A percentile compares a stretch with the other conserved stretches of the same genome.
Evolutionary conservation across 768 basidiomycete genomes (phyloP).

Genomic region (Gyrodon lividus): DNA sequence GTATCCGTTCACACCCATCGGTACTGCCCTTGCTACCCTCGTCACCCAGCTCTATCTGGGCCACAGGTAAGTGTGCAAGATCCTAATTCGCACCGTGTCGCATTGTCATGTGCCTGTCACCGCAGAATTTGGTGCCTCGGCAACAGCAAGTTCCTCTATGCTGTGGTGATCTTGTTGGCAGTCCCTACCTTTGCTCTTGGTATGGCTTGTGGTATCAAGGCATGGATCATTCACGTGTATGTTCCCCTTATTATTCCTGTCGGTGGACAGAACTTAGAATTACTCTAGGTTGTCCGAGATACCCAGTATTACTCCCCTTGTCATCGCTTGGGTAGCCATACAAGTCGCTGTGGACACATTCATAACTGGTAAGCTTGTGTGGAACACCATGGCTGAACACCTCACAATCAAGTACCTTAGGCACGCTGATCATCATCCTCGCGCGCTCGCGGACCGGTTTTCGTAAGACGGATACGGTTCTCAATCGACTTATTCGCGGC

Average conservation of each 20-base stretch:
- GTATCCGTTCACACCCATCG: conserved; percentile 49
- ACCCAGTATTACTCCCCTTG: conserved; percentile 39
- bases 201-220: conserved; percentile 41
- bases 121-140: conserved; percentile 18
- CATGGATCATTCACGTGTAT: conserved; percentile 42
- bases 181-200: conserved; percentile 43
- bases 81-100: neutral
- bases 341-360: conserved; percentile 44
- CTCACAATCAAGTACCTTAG: conserved; percentile 5
- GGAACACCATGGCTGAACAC: neutral
- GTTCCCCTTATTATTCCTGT: conserved; percentile 10
- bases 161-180: conserved; percentile 38
- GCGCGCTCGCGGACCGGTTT: conserved; percentile 49
- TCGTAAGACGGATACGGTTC: conserved; percentile 48
- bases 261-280: neutral
- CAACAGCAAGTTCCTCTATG: conserved; percentile 24
- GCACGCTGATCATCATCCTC: conserved; percentile 29
- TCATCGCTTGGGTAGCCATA: conserved; percentile 46
- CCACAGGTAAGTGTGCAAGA: conserved; percentile 35
- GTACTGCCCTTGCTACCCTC: conserved; percentile 45
- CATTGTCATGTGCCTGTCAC: neutral
- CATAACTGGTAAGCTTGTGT: conserved; percentile 38
- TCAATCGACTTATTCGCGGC: conserved; percentile 53
- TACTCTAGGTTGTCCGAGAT: conserved; percentile 41
- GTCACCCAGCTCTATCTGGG: conserved; percentile 51